Percentiles rank a stretch among this genome's conserved stretches.
These are phyloP conservation scores for Candida palmyrensis DNA, from an alignment of 805 yeast genomes.

Conservation along the genomic window DNA sequence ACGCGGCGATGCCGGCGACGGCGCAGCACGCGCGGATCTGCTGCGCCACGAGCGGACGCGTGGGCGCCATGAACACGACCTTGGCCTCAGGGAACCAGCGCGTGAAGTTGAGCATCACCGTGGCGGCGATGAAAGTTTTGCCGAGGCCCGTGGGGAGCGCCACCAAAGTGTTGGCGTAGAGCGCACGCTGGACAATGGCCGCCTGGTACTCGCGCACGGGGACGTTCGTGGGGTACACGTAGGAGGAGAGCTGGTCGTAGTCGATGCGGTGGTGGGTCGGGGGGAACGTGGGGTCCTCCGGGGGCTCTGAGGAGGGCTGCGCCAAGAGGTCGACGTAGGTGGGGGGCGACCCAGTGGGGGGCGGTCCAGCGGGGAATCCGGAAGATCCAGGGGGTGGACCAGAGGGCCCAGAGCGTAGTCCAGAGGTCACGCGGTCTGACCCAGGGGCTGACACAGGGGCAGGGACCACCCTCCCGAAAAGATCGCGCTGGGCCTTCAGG, in stretches of 20 bases:
- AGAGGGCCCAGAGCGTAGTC: not conserved
- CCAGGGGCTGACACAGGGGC: too few species aligned
- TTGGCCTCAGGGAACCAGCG: conserved; percentile 81
- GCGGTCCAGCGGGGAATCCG: too few species aligned
- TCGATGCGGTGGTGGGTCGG: conserved; percentile 24
- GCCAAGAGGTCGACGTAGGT: not conserved
- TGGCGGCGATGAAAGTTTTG: conserved; percentile 91
- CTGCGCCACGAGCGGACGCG: conserved; percentile 93
- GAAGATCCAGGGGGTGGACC: conserved; percentile 4
- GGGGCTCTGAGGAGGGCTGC: not conserved
- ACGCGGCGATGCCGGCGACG: conserved; percentile 75
- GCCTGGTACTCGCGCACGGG: conserved; percentile 86
- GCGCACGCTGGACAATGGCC: conserved; percentile 67
- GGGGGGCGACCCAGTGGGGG: too few species aligned
- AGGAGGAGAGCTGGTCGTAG: conserved; percentile 27
- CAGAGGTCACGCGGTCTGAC: too few species aligned
- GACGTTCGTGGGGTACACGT: conserved; percentile 80
- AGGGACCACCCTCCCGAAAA: too few species aligned
- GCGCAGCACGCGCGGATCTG: conserved; percentile 91
- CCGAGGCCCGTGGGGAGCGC: conserved; percentile 98
- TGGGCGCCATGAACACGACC: conserved; percentile 93
- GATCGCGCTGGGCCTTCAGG: too few species aligned
- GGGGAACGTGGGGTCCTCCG: not conserved
- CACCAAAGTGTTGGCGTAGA: conserved; percentile 71
- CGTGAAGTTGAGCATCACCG: conserved; percentile 84